Evolutionary conservation across 805 yeast genomes (phyloP).

Genomic region (Candida jianshihensis): DNA sequence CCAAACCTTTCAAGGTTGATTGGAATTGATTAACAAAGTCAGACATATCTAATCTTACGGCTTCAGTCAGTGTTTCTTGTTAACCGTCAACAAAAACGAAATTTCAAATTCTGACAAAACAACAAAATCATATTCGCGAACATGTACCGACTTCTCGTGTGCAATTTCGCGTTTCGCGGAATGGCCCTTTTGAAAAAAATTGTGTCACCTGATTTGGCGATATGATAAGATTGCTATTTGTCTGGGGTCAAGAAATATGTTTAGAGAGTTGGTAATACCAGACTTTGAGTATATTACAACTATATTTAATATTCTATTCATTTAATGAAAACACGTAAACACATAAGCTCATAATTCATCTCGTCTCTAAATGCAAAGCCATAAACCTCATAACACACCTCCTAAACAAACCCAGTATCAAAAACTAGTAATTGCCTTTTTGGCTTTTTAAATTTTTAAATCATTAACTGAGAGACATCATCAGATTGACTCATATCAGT

Average conservation of each 20-base stretch:
- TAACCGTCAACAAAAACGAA: neutral
- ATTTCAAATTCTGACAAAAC: too few relatives aligned
- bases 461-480: neutral
- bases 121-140: too few relatives aligned
- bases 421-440: neutral
- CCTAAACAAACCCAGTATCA: too few relatives aligned
- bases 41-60: conserved; percentile 24
- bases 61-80: neutral
- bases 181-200: too few relatives aligned
- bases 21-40: conserved; percentile 41
- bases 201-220: neutral
- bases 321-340: neutral
- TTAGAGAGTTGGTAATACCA: too few relatives aligned
- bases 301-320: too few relatives aligned
- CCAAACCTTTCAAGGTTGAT: conserved; percentile 39
- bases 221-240: neutral
- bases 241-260: neutral
- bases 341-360: neutral
- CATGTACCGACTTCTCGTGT: neutral
- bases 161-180: neutral
- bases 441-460: neutral
- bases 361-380: too few relatives aligned
- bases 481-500: too few relatives aligned
- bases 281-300: neutral
- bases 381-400: too few relatives aligned